Base-by-base conservation (phyloP, 345 rosid species). In the Psidium friedrichsthalianum region DNA sequence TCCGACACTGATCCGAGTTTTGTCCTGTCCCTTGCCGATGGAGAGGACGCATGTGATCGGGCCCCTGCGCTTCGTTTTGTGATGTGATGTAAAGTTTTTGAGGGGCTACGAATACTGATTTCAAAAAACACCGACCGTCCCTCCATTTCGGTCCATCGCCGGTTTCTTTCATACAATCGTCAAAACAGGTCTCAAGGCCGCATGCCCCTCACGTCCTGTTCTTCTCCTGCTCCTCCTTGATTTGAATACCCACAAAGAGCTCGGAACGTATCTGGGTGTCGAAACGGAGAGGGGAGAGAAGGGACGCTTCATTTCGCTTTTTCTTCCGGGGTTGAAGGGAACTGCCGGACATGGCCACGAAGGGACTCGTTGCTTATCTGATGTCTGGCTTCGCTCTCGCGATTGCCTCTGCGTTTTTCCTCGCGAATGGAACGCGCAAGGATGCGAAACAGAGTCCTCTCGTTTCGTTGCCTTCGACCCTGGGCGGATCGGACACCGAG, bases 321-420 rank as follows among this genome's bases (percentile, higher is more conserved):
- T n/a, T 6, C 22, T 13, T 22, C 3, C 5, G 36, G 54, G 64
- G 40, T 80, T 49, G 42, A 27, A 40, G 25, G 57, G 40, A 24
- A 44, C 80, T 2, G 83, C 49, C 58, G 1, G 85, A 29, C 88
- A 92, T 92, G 96, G 92, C 87, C 7, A 92, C 94, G 44, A 90
- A 88, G 87, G 92, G 95, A 51, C 90, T 94, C 40, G 86, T 96
- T 81, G 80, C 91, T 7, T 95, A 91, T 85, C 92, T 96, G 83
- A 74, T 93, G 15, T 91, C 93, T 11, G 92, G 92, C 52, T 95
- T 95, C 88, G 91, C 98, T 6, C 87, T 93, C 51, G 95, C 96
- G 15, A 32, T 94, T 86, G 87, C 89, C 84, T 91, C 93, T 6
- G 95, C 86, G 55, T 27, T 88, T 36, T 90, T 92, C 88, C 88